Evolutionary conservation across 129 eudicot species (phyloP).

Genomic region (Tanacetum coccineum): DNA sequence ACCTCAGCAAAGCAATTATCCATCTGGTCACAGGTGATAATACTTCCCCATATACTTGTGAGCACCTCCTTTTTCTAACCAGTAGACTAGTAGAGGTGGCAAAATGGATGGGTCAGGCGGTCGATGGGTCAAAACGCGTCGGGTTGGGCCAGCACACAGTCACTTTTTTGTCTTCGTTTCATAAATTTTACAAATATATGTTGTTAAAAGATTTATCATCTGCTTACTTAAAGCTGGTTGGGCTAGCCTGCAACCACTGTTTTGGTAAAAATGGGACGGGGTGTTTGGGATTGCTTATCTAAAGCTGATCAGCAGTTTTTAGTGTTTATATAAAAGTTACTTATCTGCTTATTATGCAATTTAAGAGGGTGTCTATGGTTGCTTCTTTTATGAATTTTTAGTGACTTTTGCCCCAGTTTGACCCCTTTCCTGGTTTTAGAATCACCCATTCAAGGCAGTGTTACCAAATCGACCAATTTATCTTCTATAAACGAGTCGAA

Average conservation of each 20-base stretch:
- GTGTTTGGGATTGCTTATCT: no score
- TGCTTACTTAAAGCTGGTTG: background rate
- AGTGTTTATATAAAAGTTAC: no score
- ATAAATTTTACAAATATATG: background rate
- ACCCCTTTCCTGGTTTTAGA: no score
- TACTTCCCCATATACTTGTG: slow-evolving; percentile 1
- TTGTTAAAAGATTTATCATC: background rate
- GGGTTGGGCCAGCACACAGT: background rate
- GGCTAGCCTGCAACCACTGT: background rate
- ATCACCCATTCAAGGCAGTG: no score
- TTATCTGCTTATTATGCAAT: no score
- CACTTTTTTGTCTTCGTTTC: background rate
- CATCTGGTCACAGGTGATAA: slow-evolving; percentile 41
- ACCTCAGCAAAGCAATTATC: slow-evolving; percentile 36
- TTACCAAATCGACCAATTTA: no score
- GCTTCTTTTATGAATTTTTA: no score
- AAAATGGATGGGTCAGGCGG: background rate
- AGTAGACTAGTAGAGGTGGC: background rate
- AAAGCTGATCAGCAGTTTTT: no score
- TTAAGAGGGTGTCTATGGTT: no score
- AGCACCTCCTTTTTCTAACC: background rate
- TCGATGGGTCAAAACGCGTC: slow-evolving; percentile 3
- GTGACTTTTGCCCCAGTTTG: no score
- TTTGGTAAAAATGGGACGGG: no score
- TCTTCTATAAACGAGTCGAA: background rate